phyloP scores from a whole-genome alignment of 371 early-diverging fungal species.

The Apophysomyces variabilis region DNA sequence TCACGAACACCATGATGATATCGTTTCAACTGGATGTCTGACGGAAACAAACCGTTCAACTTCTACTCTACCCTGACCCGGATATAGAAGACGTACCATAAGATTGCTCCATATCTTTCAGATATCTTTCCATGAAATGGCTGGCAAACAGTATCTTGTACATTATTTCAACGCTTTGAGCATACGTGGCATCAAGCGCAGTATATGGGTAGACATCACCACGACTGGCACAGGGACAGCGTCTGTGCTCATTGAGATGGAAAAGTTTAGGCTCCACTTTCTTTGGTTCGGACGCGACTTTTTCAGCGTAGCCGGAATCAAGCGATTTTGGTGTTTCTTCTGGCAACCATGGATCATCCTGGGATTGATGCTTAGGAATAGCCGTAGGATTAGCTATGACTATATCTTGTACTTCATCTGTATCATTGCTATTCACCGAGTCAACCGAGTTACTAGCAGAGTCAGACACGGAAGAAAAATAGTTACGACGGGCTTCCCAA shows the following conservation, averaged over 20 bases:
- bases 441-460: neutral
- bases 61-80: neutral
- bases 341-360: neutral
- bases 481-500: conserved; percentile 48
- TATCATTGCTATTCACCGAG: neutral
- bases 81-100: conserved; percentile 3
- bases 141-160: conserved; percentile 12
- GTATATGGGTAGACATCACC: neutral
- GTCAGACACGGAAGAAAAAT: neutral
- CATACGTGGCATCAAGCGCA: conserved; percentile 10
- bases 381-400: conserved; percentile 61
- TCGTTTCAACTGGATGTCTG: neutral
- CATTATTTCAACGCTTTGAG: conserved; percentile 9
- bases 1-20: conserved; percentile 2
- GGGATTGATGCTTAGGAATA: conserved; percentile 25
- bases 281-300: neutral
- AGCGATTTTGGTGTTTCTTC: neutral
- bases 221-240: neutral
- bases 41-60: neutral
- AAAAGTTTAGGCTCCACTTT: neutral
- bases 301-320: neutral
- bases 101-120: conserved; percentile 15
- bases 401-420: conserved; percentile 15
- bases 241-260: neutral
- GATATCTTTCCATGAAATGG: conserved; percentile 6